Conservation (phyloP, 257 asterid genomes). For the Parsonsia alboflavescens region DNA sequence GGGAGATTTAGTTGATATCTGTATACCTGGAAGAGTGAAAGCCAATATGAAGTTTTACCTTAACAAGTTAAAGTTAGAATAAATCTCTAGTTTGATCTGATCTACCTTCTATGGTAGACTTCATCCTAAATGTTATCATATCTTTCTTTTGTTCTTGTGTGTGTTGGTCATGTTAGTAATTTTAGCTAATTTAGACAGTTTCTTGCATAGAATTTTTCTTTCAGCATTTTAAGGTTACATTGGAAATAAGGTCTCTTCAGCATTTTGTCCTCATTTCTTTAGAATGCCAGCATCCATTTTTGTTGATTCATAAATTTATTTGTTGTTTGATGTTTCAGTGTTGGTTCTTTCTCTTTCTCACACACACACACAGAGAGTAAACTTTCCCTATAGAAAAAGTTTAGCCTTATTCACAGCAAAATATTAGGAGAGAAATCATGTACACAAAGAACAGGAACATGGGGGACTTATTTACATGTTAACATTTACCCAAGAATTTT, state of each 20-base stretch:
- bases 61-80: too few species aligned
- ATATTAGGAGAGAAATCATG: background rate
- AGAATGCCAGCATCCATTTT: background rate
- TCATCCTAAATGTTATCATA: too few species aligned
- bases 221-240: too few species aligned
- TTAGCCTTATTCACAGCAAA: background rate
- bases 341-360: background rate
- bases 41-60: background rate
- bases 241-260: too few species aligned
- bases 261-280: background rate
- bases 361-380: background rate
- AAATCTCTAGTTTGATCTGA: background rate
- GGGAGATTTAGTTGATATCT: background rate
- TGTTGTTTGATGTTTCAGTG: background rate
- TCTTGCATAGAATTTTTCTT: background rate
- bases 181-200: background rate
- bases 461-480: background rate
- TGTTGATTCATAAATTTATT: background rate
- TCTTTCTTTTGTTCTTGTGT: background rate
- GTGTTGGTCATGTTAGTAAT: background rate
- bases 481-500: background rate
- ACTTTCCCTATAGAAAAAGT: background rate
- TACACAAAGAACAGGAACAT: background rate
- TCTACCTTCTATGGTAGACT: background rate
- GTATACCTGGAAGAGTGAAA: background rate